phyloP scores from a whole-genome alignment of 2,329 filamentous ascomycete species.

The Venturia aucupariae region DNA sequence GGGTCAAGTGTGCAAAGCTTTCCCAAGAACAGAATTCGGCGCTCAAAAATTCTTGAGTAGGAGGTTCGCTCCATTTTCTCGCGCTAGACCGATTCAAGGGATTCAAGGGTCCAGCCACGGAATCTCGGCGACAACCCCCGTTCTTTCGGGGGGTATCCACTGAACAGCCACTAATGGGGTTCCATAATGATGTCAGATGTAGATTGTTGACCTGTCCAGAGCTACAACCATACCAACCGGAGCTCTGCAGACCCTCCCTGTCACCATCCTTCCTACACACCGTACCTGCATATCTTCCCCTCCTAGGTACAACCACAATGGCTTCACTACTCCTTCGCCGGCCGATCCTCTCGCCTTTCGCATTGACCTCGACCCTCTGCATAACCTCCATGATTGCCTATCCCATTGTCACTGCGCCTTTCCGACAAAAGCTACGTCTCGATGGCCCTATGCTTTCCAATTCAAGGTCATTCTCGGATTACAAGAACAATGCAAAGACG shows the following conservation, averaged over 20 bases:
- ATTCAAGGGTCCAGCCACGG: slow-evolving; percentile 1
- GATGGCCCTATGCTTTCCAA: slow-evolving; percentile 20
- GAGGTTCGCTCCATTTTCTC: too few relatives aligned
- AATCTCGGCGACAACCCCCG: neutral
- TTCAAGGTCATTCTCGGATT: slow-evolving; percentile 31
- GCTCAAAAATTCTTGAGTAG: neutral
- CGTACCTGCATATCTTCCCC: neutral
- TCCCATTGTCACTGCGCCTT: slow-evolving; percentile 24
- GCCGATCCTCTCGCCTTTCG: slow-evolving; percentile 29
- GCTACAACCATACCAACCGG: neutral
- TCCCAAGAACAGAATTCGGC: slow-evolving; percentile 35
- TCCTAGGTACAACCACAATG: slow-evolving; percentile 23
- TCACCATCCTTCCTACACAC: neutral
- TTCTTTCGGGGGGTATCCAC: neutral
- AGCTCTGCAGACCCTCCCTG: neutral
- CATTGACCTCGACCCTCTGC: slow-evolving; percentile 22
- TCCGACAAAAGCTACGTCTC: slow-evolving; percentile 27
- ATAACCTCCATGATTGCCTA: slow-evolving; percentile 22
- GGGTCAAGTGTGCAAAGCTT: slow-evolving; percentile 46
- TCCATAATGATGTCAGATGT: neutral
- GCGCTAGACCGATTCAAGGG: too few relatives aligned
- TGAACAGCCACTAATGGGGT: neutral
- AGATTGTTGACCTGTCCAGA: neutral
- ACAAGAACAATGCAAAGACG: slow-evolving; percentile 30
- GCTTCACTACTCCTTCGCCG: slow-evolving; percentile 31